Evolutionary conservation across 1,139 yeast species (phyloP).

Genomic region (Geotrichum aggregatum): DNA sequence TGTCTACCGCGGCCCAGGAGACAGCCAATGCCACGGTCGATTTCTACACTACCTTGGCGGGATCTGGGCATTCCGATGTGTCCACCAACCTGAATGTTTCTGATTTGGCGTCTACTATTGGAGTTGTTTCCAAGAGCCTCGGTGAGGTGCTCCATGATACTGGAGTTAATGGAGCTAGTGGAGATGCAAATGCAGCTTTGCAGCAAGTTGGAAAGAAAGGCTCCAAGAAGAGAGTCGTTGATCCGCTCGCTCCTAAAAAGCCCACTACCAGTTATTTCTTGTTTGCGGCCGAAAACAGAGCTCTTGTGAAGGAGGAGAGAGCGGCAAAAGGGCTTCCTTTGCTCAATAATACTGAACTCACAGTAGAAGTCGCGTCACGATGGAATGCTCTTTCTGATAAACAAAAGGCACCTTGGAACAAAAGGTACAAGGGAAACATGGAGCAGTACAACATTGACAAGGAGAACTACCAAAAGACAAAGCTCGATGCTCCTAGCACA

Average conservation of each 20-base stretch:
- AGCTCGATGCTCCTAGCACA: conserved; percentile 22
- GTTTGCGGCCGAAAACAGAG: conserved; percentile 48
- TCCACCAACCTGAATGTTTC: background rate
- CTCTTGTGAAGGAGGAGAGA: conserved; percentile 57
- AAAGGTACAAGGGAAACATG: conserved; percentile 63
- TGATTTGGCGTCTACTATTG: conserved; percentile 33
- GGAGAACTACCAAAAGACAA: conserved; percentile 57
- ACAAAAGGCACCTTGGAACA: conserved; percentile 74
- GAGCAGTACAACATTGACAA: conserved; percentile 59
- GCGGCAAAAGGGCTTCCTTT: conserved; percentile 55
- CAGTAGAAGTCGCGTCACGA: conserved; percentile 68
- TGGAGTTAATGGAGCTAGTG: no score
- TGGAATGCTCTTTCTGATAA: conserved; percentile 68
- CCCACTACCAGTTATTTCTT: conserved; percentile 75
- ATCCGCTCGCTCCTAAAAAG: conserved; percentile 51
- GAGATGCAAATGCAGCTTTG: no score
- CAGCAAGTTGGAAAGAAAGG: conserved; percentile 32
- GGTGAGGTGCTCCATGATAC: conserved; percentile 23
- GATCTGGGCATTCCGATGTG: conserved; percentile 7
- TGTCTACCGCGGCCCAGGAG: conserved; percentile 75
- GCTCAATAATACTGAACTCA: conserved; percentile 68
- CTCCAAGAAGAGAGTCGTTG: conserved; percentile 32
- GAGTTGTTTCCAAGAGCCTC: conserved; percentile 27
- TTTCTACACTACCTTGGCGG: conserved; percentile 50
- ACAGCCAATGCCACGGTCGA: conserved; percentile 75